Conservation (phyloP, 2,329 filamentous ascomycete genomes). For the Colletotrichum coccodes region DNA sequence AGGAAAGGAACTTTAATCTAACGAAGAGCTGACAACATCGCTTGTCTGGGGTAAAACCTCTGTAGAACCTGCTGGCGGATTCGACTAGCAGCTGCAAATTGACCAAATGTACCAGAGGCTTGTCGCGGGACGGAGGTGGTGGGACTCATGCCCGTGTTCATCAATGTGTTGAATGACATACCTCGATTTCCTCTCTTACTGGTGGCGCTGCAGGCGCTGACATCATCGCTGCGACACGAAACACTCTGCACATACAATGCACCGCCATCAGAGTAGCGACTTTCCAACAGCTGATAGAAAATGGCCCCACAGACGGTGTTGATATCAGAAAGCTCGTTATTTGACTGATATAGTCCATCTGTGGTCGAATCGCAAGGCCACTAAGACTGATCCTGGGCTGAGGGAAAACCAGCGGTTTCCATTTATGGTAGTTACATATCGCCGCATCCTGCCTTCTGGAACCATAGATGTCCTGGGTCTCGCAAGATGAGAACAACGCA, state of each 20-base stretch:
- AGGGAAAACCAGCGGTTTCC: not conserved
- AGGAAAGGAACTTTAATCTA: not conserved
- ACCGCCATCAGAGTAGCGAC: not conserved
- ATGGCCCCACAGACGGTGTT: too few species aligned
- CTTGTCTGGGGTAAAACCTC: not conserved
- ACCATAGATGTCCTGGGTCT: not conserved
- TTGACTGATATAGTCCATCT: not conserved
- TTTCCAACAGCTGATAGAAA: not conserved
- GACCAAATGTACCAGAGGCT: not conserved
- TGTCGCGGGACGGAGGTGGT: not conserved
- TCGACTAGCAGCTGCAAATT: not conserved
- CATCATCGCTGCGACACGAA: constrained; percentile 6
- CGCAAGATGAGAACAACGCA: not conserved
- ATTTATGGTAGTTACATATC: not conserved
- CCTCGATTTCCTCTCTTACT: not conserved
- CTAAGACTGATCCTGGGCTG: too few species aligned
- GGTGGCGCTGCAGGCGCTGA: constrained; percentile 3
- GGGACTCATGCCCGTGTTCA: not conserved
- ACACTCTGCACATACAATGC: not conserved
- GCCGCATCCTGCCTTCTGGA: not conserved
- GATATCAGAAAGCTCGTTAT: too few species aligned
- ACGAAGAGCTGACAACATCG: not conserved
- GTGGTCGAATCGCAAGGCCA: not conserved
- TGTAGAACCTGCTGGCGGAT: not conserved
- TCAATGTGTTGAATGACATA: not conserved